Conservation (phyloP, 1,284 basidiomycete genomes). For the Puccinia coronata region DNA sequence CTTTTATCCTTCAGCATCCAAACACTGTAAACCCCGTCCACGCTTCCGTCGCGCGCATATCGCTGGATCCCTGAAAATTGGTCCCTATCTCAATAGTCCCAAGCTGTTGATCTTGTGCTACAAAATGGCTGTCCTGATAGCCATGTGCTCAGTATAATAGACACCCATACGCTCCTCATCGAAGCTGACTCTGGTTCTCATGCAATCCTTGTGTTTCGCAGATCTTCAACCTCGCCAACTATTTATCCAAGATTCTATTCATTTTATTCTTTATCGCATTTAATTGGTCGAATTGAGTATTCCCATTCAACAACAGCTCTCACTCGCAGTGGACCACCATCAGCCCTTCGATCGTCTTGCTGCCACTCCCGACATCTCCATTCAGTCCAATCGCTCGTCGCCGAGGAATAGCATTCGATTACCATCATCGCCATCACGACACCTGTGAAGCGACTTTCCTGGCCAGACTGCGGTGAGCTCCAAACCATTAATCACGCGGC, state of each 20-base stretch:
- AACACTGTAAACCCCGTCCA: not conserved
- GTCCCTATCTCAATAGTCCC: too few species aligned
- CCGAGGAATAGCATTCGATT: not conserved
- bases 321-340: not conserved
- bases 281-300: too few species aligned
- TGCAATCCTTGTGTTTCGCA: not conserved
- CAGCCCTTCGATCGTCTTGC: not conserved
- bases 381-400: constrained; percentile 11
- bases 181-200: not conserved
- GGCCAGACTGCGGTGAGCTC: not conserved
- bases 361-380: not conserved
- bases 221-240: not conserved
- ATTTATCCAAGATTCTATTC: not conserved
- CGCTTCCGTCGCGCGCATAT: not conserved
- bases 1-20: not conserved
- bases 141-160: not conserved
- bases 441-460: not conserved
- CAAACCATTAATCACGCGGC: not conserved
- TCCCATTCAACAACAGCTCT: too few species aligned
- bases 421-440: not conserved
- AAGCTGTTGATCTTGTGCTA: too few species aligned
- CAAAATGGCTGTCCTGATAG: not conserved
- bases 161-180: not conserved
- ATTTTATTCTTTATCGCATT: too few species aligned
- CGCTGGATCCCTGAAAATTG: not conserved